Base-by-base conservation (phyloP, 306 rosid species). In the Canavalia ensiformis region DNA sequence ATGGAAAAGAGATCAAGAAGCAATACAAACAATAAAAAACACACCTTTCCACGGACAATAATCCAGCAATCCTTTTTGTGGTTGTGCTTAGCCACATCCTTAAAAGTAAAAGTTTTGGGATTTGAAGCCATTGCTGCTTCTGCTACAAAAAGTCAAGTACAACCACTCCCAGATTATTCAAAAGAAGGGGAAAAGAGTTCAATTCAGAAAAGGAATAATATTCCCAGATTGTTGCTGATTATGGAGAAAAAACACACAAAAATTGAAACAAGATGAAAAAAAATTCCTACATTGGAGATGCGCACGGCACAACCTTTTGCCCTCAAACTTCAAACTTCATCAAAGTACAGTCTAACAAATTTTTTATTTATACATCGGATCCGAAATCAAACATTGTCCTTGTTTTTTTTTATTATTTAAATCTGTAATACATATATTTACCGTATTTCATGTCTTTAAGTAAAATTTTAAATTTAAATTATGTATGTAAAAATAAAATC, bases 21-120 rank as follows among this genome's bases (percentile, higher is more conserved):
- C 1, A n/a, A 29, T 29, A 64, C 4, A 58, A 10, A 47, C 0
- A 2, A 41, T 37, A 62, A 72, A 57, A 62, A 78, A 75, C 63
- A 94, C 97, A 94, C 97, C 92, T 94, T 94, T 75, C 90, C 97
- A 58, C 84, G 62, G 81, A 92, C 56, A 63, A 94, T 84, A 83
- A 94, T 78, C 95, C 98, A 92, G 77, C 98, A 94, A 88, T 90
- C 95, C 1, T 73, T 64, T 89, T 87, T 87, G 68, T 87, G 86
- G 82, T 92, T 94, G 87, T 94, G 98, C 79, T 88, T 85, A 37
- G 89, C 83, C 84, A 94, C 95, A 77, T 90, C 98, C 34, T 89
- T 91, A 42, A 92, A 92, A 49, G 80, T 56, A 60, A 73, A 83
- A 58, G 87, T 75, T 88, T 92, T 75, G 62, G 87, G 67, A 81